Evolutionary conservation across 2,329 filamentous ascomycete genomes (phyloP).

Genomic region (Fusarium devonianum): DNA sequence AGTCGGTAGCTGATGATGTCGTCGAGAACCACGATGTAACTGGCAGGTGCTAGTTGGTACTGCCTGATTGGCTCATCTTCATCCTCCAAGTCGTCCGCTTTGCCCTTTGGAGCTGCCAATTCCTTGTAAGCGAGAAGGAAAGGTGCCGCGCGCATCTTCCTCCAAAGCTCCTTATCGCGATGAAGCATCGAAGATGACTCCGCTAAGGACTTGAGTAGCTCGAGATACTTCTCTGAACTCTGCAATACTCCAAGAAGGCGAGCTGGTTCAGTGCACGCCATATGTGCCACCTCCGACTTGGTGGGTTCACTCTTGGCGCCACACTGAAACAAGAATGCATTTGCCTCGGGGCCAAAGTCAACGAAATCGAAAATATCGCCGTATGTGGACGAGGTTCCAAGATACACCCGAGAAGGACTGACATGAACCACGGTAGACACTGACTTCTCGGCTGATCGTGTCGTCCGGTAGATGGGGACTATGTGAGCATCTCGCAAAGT

Average conservation of each 20-base stretch:
- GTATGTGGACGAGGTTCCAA: conserved; percentile 75
- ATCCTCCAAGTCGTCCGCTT: conserved; percentile 62
- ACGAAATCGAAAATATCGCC: conserved; percentile 97
- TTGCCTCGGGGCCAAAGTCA: conserved; percentile 87
- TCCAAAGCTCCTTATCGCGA: conserved; percentile 80
- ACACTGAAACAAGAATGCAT: conserved; percentile 85
- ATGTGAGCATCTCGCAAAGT: conserved; percentile 72
- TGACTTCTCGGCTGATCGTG: conserved; percentile 51
- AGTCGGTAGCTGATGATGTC: conserved; percentile 89
- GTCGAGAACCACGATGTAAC: conserved; percentile 79
- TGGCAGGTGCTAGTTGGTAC: conserved; percentile 77
- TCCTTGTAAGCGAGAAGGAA: conserved; percentile 89
- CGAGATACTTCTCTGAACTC: conserved; percentile 84
- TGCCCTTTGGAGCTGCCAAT: conserved; percentile 58
- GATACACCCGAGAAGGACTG: conserved; percentile 77
- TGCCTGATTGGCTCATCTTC: conserved; percentile 73
- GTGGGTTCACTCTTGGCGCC: conserved; percentile 93
- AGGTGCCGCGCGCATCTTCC: conserved; percentile 74
- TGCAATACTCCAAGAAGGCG: conserved; percentile 82
- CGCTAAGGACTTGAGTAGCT: conserved; percentile 80
- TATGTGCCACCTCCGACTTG: conserved; percentile 80
- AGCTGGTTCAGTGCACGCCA: conserved; percentile 84
- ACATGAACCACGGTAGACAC: conserved; percentile 50
- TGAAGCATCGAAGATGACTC: conserved; percentile 74
- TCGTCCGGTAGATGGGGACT: conserved; percentile 67